These are phyloP conservation scores for Colletotrichum cuscutae DNA, from an alignment of 2,329 filamentous ascomycete genomes.

Conservation along the genomic window DNA sequence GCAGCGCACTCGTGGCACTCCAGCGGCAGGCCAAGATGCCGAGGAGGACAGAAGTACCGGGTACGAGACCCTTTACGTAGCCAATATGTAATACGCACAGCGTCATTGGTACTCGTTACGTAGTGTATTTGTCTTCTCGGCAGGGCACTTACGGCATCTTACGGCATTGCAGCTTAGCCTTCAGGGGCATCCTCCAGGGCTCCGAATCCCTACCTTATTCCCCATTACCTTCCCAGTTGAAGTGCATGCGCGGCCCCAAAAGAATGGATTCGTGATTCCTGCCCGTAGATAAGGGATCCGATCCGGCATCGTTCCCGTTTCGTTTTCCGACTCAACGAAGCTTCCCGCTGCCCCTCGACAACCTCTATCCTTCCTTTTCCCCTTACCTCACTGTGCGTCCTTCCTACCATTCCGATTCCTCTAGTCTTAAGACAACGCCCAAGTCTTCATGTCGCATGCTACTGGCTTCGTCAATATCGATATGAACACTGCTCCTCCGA, in stretches of 20 bases:
- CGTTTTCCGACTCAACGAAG: background rate
- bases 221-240: background rate
- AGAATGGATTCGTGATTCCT: slow-evolving; percentile 18
- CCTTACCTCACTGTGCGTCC: background rate
- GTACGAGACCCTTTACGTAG: slow-evolving; percentile 7
- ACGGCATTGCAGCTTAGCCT: background rate
- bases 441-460: slow-evolving; percentile 7
- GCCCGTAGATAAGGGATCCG: slow-evolving; percentile 25
- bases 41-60: background rate
- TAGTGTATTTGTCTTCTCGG: background rate
- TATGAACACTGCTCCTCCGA: slow-evolving; percentile 24
- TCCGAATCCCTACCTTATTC: background rate
- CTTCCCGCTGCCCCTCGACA: slow-evolving; percentile 1
- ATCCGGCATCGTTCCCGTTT: slow-evolving; percentile 21
- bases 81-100: slow-evolving; percentile 8
- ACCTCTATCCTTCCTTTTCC: background rate
- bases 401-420: background rate
- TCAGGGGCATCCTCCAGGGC: background rate
- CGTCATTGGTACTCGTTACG: slow-evolving; percentile 19
- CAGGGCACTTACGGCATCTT: slow-evolving; percentile 1
- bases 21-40: background rate
- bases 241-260: background rate
- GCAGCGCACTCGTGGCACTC: background rate
- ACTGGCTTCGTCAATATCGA: slow-evolving; percentile 10
- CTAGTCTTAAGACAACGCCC: background rate